Conservation (phyloP, 2,329 filamentous ascomycete genomes). For the Hysterium pulicare region DNA sequence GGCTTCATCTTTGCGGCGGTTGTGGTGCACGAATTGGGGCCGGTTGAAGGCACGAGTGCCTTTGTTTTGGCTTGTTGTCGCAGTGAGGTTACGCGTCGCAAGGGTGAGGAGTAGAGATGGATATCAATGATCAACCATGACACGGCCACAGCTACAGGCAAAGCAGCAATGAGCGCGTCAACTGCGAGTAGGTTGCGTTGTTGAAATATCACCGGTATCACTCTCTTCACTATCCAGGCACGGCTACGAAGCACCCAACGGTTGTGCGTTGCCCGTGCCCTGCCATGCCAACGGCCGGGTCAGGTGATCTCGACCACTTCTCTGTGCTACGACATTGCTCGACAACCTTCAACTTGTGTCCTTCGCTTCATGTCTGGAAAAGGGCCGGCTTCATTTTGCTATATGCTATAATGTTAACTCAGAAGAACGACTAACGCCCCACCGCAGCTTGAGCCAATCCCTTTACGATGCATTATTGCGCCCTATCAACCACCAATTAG, state of each 20-base stretch:
- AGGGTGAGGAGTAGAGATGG: background rate
- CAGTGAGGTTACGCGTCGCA: conserved; percentile 7
- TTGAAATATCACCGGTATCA: conserved; percentile 1
- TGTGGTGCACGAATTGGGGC: conserved; percentile 8
- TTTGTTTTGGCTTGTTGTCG: conserved; percentile 14
- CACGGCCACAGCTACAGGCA: background rate
- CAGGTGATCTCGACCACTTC: too few species aligned
- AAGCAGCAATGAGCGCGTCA: conserved; percentile 4
- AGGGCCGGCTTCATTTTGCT: too few species aligned
- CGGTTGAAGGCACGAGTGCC: conserved; percentile 1
- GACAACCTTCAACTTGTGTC: too few species aligned
- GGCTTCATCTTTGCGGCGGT: conserved; percentile 45
- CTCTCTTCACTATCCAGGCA: too few species aligned
- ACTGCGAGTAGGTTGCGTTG: background rate
- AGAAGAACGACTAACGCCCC: background rate
- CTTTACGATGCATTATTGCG: background rate
- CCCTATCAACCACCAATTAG: too few species aligned
- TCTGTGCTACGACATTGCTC: too few species aligned
- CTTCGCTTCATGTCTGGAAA: too few species aligned
- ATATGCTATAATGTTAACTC: too few species aligned
- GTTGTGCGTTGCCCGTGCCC: too few species aligned
- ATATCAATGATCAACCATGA: background rate
- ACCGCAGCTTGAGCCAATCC: background rate
- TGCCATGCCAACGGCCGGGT: too few species aligned
- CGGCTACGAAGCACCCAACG: too few species aligned